Evolutionary conservation across 148 eudicot species (phyloP).

Genomic region (Rhododendron henanense): DNA sequence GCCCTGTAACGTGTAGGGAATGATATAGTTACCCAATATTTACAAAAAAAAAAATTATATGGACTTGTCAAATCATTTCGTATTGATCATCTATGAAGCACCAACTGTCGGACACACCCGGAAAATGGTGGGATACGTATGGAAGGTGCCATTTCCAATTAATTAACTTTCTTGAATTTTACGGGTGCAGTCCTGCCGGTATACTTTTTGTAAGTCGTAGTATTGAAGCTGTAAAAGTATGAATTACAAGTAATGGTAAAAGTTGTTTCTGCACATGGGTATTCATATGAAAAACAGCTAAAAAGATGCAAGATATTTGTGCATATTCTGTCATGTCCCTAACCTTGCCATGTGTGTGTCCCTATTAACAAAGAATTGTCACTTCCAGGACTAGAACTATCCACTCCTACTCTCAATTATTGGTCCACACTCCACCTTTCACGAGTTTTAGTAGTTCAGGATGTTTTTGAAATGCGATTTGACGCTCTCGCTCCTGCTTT

Average conservation of each 20-base stretch:
- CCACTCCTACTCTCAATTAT: not conserved
- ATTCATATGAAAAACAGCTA: not conserved
- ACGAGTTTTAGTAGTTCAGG: not conserved
- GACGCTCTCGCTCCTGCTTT: not conserved
- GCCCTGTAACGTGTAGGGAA: not conserved
- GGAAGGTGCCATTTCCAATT: not conserved
- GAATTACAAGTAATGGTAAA: not conserved
- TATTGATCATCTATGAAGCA: not conserved
- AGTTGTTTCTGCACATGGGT: not conserved
- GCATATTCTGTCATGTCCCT: not conserved
- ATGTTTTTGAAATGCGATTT: not conserved
- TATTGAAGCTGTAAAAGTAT: not conserved
- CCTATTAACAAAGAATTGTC: not conserved
- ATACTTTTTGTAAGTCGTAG: not conserved
- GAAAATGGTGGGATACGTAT: not conserved
- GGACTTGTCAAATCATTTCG: not conserved
- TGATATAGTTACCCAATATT: not conserved
- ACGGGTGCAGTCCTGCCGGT: not conserved
- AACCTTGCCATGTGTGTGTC: not conserved
- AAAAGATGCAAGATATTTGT: not conserved
- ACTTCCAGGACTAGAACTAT: not conserved
- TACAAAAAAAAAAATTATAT: not conserved
- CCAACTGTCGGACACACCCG: not conserved
- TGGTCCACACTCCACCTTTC: not conserved
- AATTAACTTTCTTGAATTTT: not conserved